Percentiles rank a stretch among this genome's conserved stretches.
These are phyloP conservation scores for Paramecium pentaurelia DNA, from an alignment of 73 alveolate genomes.

Conservation along the genomic window DNA sequence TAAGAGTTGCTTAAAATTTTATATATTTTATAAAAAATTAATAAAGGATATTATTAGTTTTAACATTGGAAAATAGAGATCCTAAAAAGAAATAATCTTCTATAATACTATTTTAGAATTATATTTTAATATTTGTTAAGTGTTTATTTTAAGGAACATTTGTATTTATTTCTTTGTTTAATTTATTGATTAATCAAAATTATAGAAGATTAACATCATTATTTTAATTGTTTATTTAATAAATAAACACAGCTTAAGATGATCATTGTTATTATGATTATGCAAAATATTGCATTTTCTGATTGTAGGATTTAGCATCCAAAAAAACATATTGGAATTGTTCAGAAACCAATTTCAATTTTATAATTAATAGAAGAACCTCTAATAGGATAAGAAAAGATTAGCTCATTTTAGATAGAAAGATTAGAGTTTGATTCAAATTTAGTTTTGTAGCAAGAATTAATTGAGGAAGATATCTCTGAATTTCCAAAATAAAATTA, in stretches of 20 bases:
- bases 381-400: neutral
- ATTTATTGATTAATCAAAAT: neutral
- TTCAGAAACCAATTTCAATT: slow-evolving; percentile 14
- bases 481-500: slow-evolving; percentile 11
- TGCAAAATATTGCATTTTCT: neutral
- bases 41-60: too few relatives aligned
- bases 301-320: slow-evolving; percentile 6
- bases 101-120: too few relatives aligned
- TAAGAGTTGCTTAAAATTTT: too few relatives aligned
- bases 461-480: neutral
- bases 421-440: slow-evolving; percentile 8
- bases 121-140: neutral
- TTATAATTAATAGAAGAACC: slow-evolving; percentile 7
- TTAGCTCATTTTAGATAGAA: neutral
- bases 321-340: neutral
- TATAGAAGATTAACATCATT: neutral
- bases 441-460: neutral
- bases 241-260: neutral
- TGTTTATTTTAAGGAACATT: neutral
- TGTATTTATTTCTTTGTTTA: neutral
- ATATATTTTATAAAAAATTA: too few relatives aligned
- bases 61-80: too few relatives aligned
- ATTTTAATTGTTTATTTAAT: neutral
- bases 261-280: neutral
- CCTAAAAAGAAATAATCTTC: too few relatives aligned